Evolutionary conservation across 495 filamentous ascomycete species (phyloP).

Genomic region (Penicillium cosmopolitanum): DNA sequence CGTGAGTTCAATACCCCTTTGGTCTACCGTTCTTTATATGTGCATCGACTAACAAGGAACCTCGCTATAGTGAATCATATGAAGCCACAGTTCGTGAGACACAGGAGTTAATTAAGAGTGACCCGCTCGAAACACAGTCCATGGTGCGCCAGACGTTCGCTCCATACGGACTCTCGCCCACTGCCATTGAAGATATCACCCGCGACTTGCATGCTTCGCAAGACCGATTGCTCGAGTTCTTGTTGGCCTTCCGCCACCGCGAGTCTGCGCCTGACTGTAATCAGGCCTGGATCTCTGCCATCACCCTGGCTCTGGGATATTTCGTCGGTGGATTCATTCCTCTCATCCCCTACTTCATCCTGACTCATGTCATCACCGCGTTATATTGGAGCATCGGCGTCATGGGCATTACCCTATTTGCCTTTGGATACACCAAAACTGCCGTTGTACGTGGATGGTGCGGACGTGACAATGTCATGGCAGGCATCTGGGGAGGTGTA

Average conservation of each 20-base stretch:
- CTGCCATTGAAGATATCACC: slow-evolving; percentile 47
- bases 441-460: slow-evolving; percentile 49
- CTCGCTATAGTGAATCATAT: slow-evolving; percentile 48
- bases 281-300: slow-evolving; percentile 59
- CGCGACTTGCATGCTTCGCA: slow-evolving; percentile 49
- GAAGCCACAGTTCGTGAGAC: slow-evolving; percentile 51
- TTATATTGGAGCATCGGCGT: slow-evolving; percentile 69
- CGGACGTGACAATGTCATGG: slow-evolving; percentile 42
- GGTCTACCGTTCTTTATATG: neutral
- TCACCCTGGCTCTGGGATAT: slow-evolving; percentile 71
- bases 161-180: slow-evolving; percentile 50
- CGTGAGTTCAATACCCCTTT: slow-evolving; percentile 42
- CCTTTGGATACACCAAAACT: slow-evolving; percentile 75
- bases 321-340: slow-evolving; percentile 74
- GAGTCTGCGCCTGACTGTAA: slow-evolving; percentile 53
- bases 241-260: slow-evolving; percentile 61
- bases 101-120: slow-evolving; percentile 41
- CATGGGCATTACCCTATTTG: slow-evolving; percentile 68
- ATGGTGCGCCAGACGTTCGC: slow-evolving; percentile 56
- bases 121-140: slow-evolving; percentile 40
- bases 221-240: slow-evolving; percentile 55
- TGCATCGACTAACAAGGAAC: slow-evolving; percentile 4
- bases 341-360: slow-evolving; percentile 74
- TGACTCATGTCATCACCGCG: slow-evolving; percentile 57
- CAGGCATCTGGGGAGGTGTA: slow-evolving; percentile 52